Evolutionary conservation across 768 basidiomycete genomes (phyloP), one percentile per base, ranked within the genome.

Genomic region (Gloeophyllum trabeum): DNA sequence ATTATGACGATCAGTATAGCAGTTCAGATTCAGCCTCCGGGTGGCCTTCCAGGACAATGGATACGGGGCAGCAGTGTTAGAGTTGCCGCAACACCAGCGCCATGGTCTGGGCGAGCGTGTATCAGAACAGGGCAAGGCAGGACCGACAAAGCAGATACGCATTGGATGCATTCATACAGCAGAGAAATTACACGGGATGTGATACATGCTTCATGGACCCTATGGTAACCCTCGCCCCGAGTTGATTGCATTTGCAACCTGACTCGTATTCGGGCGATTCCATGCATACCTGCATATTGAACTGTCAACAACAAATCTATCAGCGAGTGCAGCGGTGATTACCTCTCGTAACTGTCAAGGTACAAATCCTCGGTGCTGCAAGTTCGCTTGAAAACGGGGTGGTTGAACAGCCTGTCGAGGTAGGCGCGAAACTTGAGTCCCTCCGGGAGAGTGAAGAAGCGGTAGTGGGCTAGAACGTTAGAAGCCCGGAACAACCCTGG

Each of bases 241-340:
- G 45, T 86, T 86, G 50, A 85, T 85, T 3, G 83, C 83, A 48
- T 74, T 76, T 4, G 81, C 82, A 7, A 83, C 79, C 50, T 79
- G 77, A 49, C 81, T 83, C 3, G 82, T 84, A 52, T 84, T 80
- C 3, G 83, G 80, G 23, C 81, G 66, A 51, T 87, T 87, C 53
- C 75, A 79, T 0, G 83, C 82, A 51, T 85, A 86, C 52, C 83
- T 86, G 45, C 21, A n/a, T n/a, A n/a, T n/a, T n/a, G 24, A 4
- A 26, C 20, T 39, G 23, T 23, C n/a, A 4, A 10, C 24, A 45
- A 18, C 20, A 25, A 18, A 0, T 10, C 24, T 41, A 39, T n/a
- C 18, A 38, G 20, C 35, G 19, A 40, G 14, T 26, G 24, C 10
- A n/a, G n/a, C n/a, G n/a, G n/a, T n/a, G 16, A 3, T 1, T 13